phyloP scores from a whole-genome alignment of 345 rosid genomes.

The Cardamine chenopodiifolia region DNA sequence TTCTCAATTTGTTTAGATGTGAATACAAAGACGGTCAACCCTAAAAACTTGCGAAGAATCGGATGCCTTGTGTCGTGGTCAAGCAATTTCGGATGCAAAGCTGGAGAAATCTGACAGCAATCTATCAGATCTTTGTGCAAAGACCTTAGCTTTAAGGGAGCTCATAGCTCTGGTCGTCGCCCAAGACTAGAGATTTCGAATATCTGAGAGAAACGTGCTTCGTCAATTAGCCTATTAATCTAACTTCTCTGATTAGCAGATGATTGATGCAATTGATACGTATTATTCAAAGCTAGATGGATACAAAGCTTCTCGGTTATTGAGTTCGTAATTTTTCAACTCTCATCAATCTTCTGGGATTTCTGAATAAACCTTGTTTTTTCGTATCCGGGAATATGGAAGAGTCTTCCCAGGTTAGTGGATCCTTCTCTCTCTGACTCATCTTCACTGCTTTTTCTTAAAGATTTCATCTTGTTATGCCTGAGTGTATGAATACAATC shows the following conservation, averaged over 20 bases:
- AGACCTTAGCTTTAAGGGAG: constrained; percentile 33
- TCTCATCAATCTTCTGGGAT: constrained; percentile 24
- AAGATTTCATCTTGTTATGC: not conserved
- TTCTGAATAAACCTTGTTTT: constrained; percentile 18
- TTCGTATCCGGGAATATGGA: constrained; percentile 23
- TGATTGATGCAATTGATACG: constrained; percentile 5
- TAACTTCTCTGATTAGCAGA: constrained; percentile 21
- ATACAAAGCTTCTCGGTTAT: constrained; percentile 5
- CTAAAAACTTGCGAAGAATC: constrained; percentile 18
- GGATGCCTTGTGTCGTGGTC: constrained; percentile 29
- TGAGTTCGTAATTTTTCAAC: constrained; percentile 1
- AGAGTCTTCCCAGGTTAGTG: constrained; percentile 44
- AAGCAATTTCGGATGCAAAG: constrained; percentile 10
- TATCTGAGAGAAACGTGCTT: constrained; percentile 11
- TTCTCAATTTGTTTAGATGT: constrained; percentile 3
- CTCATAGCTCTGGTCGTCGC: constrained; percentile 18
- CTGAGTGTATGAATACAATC: constrained; percentile 1
- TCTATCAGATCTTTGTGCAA: constrained; percentile 29
- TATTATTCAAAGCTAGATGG: constrained; percentile 14
- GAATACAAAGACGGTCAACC: constrained; percentile 26
- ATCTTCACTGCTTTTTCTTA: constrained; percentile 8
- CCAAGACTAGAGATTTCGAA: constrained; percentile 32
- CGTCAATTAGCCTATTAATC: not conserved
- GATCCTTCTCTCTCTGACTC: constrained; percentile 21
- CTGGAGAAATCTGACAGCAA: not conserved